phyloP scores from a whole-genome alignment of 2,329 filamentous ascomycete genomes.

The Rutstroemia sp. region DNA sequence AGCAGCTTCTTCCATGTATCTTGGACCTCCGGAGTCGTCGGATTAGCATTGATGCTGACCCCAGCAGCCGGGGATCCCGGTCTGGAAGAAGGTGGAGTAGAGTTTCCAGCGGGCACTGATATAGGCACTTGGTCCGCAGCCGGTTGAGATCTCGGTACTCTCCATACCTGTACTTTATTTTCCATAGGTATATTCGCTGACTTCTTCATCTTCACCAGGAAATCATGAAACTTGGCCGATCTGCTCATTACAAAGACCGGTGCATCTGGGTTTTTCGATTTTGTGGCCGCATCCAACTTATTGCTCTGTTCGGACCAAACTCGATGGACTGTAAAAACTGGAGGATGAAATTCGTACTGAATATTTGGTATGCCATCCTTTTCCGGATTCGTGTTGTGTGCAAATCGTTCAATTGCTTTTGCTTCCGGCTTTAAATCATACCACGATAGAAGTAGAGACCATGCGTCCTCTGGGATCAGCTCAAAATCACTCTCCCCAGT shows the following conservation, averaged over 20 bases:
- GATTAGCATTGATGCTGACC: neutral
- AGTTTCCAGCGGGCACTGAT: constrained; percentile 30
- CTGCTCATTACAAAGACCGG: constrained; percentile 64
- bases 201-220: constrained; percentile 67
- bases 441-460: constrained; percentile 74
- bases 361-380: constrained; percentile 54
- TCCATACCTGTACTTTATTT: constrained; percentile 63
- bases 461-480: constrained; percentile 70
- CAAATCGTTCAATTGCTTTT: constrained; percentile 64
- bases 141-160: constrained; percentile 23
- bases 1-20: constrained; percentile 38
- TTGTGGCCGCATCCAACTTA: constrained; percentile 50
- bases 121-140: constrained; percentile 31
- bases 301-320: constrained; percentile 57
- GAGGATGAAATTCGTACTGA: constrained; percentile 76
- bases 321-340: constrained; percentile 77
- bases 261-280: constrained; percentile 54
- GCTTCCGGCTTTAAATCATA: constrained; percentile 69
- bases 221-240: constrained; percentile 62
- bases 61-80: constrained; percentile 21
- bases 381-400: constrained; percentile 65
- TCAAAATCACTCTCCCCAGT: constrained; percentile 65
- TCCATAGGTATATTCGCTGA: constrained; percentile 58
- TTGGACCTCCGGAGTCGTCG: constrained; percentile 19
- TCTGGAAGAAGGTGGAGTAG: constrained; percentile 32